Base-by-base conservation (phyloP, 805 yeast species). In the Teunomyces lycoperdinae region DNA sequence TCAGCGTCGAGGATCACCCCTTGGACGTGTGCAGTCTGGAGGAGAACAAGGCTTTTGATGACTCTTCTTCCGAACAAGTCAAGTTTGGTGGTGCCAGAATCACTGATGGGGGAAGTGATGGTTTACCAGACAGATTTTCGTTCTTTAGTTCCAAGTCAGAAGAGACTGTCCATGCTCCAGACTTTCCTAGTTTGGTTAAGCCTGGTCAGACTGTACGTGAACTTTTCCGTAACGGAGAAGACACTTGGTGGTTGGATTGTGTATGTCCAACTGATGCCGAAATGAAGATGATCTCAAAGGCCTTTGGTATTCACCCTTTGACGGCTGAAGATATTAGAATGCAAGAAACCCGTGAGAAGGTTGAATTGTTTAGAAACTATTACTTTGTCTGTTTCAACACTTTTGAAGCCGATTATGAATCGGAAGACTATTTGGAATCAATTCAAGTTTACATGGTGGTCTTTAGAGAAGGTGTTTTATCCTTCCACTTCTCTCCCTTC, bases 351-450 rank as follows among this genome's bases (percentile, higher is more conserved):
- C 90, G 99, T 70, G 99, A 92, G 72, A 92, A 92, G 68, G 97
- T 92, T 28, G 99, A 92, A 69, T 74, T 92, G 52, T 92, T 92
- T 77, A 81, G 83, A 58, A 80, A 81, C 55, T 92, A 92, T 68
- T 92, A 94, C 68, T 90, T 94, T 73, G 96, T 94, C 36, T 88
- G 96, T 77, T 94, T 94, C 80, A 97, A 94, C 66, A 88, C 98
- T 3, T 94, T 94, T 68, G 97, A 90, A 62, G 84, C 86, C 20
- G 96, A 92, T 55, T 50, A 52, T 48, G 67, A 62, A 47, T 58
- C 64, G 9, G 67, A 62, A 46, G 66, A 62, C 46, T 62, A 58
- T 51, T 60, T 62, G 60, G 67, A 62, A 49, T 66, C 67, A n/a
- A 61, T 62, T 46, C 53, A 62, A 26, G 59, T 62, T 20, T 62